Evolutionary conservation across 2,329 filamentous ascomycete species (phyloP).

Genomic region (Rachicladosporium sp.): DNA sequence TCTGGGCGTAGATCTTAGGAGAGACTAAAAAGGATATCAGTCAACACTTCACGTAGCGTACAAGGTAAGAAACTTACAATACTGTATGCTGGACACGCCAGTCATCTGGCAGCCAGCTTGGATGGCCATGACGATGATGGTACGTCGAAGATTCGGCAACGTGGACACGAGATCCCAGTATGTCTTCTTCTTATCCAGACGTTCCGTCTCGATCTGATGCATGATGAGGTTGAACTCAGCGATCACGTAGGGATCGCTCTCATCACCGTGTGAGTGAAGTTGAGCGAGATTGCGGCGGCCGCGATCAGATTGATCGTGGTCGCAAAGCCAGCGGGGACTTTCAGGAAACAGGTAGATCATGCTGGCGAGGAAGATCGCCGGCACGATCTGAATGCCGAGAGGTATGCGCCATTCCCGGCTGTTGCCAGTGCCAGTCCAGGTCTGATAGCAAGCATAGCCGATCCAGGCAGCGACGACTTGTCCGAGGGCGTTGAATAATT

Average conservation of each 20-base stretch:
- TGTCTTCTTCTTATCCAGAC: slow-evolving; percentile 9
- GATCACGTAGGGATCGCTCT: slow-evolving; percentile 13
- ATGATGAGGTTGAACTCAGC: slow-evolving; percentile 17
- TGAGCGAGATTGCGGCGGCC: slow-evolving; percentile 11
- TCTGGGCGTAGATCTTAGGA: slow-evolving; percentile 15
- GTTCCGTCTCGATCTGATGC: slow-evolving; percentile 13
- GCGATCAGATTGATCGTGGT: slow-evolving; percentile 11
- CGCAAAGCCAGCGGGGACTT: slow-evolving; percentile 13
- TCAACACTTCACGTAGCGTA: too few species aligned
- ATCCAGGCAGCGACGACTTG: slow-evolving; percentile 16
- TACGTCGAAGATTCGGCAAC: slow-evolving; percentile 14
- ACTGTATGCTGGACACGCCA: slow-evolving; percentile 19
- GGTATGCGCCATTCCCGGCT: slow-evolving; percentile 15
- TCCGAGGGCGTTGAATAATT: slow-evolving; percentile 13
- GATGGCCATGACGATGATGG: slow-evolving; percentile 14
- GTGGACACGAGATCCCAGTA: slow-evolving; percentile 15
- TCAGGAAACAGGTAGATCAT: slow-evolving; percentile 15
- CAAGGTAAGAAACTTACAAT: slow-evolving; percentile 6
- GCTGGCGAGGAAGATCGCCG: slow-evolving; percentile 11
- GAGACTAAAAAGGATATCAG: slow-evolving; percentile 3
- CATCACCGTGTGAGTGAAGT: slow-evolving; percentile 15
- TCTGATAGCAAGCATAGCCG: slow-evolving; percentile 13
- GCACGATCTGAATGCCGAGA: slow-evolving; percentile 12
- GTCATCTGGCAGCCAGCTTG: slow-evolving; percentile 21
- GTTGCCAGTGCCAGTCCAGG: slow-evolving; percentile 10